These are phyloP conservation scores for Vanrija pseudolonga DNA, from an alignment of 1,284 basidiomycete species.

Conservation along the genomic window DNA sequence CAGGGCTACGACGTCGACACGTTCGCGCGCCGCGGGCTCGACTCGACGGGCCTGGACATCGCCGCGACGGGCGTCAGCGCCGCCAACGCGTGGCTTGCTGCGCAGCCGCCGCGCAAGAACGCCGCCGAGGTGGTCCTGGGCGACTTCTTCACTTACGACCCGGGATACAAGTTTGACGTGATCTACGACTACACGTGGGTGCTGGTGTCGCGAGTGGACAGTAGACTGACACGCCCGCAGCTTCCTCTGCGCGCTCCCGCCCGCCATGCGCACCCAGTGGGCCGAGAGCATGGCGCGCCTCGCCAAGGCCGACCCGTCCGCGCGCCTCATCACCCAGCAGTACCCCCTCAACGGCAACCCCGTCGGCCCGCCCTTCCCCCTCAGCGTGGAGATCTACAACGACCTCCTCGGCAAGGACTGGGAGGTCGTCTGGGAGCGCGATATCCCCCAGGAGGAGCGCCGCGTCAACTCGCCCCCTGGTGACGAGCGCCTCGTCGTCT, in stretches of 20 bases:
- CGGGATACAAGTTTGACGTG: conserved; percentile 55
- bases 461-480: conserved; percentile 10
- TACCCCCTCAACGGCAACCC: conserved; percentile 51
- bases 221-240: conserved; percentile 42
- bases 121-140: conserved; percentile 47
- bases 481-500: conserved; percentile 13
- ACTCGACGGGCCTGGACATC: conserved; percentile 58
- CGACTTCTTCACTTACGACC: conserved; percentile 58
- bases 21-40: conserved; percentile 54
- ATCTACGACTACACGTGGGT: conserved; percentile 67
- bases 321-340: conserved; percentile 57
- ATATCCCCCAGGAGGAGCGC: conserved; percentile 54
- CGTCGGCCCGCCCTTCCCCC: conserved; percentile 62
- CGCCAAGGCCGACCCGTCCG: conserved; percentile 58
- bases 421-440: conserved; percentile 54
- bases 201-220: not conserved
- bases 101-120: conserved; percentile 7
- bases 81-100: conserved; percentile 53
- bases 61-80: conserved; percentile 57
- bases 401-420: conserved; percentile 54
- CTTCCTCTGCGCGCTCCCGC: conserved; percentile 68
- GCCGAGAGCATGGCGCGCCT: conserved; percentile 58
- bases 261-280: conserved; percentile 57
- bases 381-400: conserved; percentile 59
- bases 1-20: conserved; percentile 68